Base-by-base conservation (phyloP, 2,329 filamentous ascomycete species). In the Ophiostoma tasmaniense region DNA sequence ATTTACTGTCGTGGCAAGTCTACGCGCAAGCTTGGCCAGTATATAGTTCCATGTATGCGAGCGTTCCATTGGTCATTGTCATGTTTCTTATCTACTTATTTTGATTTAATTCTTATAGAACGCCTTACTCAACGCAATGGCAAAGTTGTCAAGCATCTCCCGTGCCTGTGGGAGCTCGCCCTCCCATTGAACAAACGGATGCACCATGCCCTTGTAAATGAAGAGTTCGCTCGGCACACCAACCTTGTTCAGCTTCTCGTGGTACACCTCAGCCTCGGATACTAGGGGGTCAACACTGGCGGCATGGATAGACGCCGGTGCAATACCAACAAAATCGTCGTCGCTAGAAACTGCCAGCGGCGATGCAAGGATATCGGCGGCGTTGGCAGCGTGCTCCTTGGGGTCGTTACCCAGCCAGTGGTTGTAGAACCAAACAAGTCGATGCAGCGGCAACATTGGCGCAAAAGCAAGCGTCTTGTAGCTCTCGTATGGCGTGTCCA, bases 1-100 rank as follows among this genome's bases (percentile, higher is more conserved):
- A 1, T 75, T 79, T 52, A 76, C 77, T 0, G 78, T 80, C 5
- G 79, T 79, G 5, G 78, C 74, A 5, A 76, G 75, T 39, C 69
- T 79, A 39, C 75, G 71, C 25, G 76, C 76, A 10, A 77, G 75
- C 68, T 73, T 78, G 66, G 73, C 73, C 2, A 74, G 73, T 25
- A 33, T 68, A 8, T 64, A 8, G 25, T 30, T 55, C n/a, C 33
- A 14, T 64, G 28, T 2, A n/a, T 64, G 50, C 50, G 25, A 55
- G 50, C 6, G 14, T 22, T 22, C 17, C 22, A 20, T 55, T 6
- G n/a, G 62, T 33, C 62, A 45, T 42, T 61, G 17, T n/a, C 6
- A 22, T 52, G 35, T 55, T 61, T n/a, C 4, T 33, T 39, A 4
- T 55, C 25, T 13, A 55, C 22, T 8, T 14, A 11, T 0, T 39